Evolutionary conservation across 2,329 filamentous ascomycete species (phyloP).

Genomic region (Ophiocordyceps sinensis): DNA sequence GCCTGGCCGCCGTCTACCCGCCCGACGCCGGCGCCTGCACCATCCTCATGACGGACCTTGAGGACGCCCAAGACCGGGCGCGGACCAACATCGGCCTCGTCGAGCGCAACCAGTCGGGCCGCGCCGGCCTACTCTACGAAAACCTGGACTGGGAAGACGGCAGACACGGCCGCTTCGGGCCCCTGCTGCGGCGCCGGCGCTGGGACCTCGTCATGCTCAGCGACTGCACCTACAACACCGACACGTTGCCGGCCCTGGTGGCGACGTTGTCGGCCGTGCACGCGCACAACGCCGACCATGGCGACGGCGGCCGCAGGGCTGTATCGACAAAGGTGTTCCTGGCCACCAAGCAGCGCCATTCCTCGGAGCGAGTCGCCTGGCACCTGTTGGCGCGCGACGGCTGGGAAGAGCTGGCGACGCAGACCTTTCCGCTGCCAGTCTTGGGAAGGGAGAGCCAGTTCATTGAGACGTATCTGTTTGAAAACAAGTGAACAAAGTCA

Average conservation of each 20-base stretch:
- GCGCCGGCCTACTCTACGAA: conserved; percentile 29
- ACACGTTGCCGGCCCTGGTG: conserved; percentile 38
- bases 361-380: conserved; percentile 35
- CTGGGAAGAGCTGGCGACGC: conserved; percentile 29
- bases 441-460: conserved; percentile 27
- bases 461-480: conserved; percentile 38
- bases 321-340: conserved; percentile 27
- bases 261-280: conserved; percentile 37
- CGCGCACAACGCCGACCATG: conserved; percentile 14
- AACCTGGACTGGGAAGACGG: conserved; percentile 44
- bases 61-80: conserved; percentile 36
- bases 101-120: conserved; percentile 3
- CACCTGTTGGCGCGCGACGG: conserved; percentile 27
- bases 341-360: conserved; percentile 41
- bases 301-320: conserved; percentile 4
- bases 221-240: conserved; percentile 48
- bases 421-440: conserved; percentile 29
- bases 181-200: conserved; percentile 17
- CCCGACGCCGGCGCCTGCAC: conserved; percentile 6
- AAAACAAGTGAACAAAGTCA: conserved; percentile 13
- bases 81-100: conserved; percentile 28
- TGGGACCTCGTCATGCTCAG: conserved; percentile 43
- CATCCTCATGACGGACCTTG: conserved; percentile 41
- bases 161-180: conserved; percentile 27
- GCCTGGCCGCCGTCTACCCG: conserved; percentile 24